phyloP scores from a whole-genome alignment of 2,329 filamentous ascomycete species.

The Fusarium miscanthi region DNA sequence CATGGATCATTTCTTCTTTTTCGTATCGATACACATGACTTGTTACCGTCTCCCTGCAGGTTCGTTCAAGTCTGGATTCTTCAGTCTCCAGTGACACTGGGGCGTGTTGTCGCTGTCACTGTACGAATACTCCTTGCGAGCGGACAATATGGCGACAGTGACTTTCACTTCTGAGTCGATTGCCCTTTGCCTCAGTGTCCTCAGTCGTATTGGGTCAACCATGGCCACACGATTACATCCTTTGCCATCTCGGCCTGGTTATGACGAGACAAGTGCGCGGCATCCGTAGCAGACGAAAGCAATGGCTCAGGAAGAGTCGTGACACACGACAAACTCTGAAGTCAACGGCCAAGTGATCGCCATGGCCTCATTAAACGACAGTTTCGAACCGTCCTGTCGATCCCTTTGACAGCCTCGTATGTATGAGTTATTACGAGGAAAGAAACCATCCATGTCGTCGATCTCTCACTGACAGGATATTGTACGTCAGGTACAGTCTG shows the following conservation, averaged over 20 bases:
- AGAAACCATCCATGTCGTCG: slow-evolving; percentile 24
- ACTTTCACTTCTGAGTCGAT: not conserved
- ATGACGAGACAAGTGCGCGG: not conserved
- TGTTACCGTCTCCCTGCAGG: slow-evolving; percentile 18
- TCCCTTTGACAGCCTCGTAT: slow-evolving; percentile 16
- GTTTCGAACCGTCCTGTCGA: slow-evolving; percentile 6
- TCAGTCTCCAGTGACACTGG: not conserved
- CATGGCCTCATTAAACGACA: slow-evolving; percentile 3
- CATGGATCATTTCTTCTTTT: slow-evolving; percentile 8
- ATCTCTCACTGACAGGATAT: slow-evolving; percentile 3
- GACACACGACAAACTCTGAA: not conserved
- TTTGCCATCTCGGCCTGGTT: not conserved
- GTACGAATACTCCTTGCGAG: not conserved
- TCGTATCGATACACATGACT: not conserved
- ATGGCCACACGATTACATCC: not conserved
- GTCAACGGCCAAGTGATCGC: not conserved
- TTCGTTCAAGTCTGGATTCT: not conserved
- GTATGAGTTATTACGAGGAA: slow-evolving; percentile 5
- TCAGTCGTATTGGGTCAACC: not conserved
- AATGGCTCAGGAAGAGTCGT: not conserved
- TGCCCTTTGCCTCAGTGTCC: not conserved
- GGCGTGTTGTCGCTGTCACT: not conserved
- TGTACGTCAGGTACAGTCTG: not conserved
- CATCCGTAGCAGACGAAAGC: not conserved
- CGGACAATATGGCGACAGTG: not conserved